Evolutionary conservation across 78 protist genomes (phyloP).

Genomic region (Planoprotostelium fungivorum): DNA sequence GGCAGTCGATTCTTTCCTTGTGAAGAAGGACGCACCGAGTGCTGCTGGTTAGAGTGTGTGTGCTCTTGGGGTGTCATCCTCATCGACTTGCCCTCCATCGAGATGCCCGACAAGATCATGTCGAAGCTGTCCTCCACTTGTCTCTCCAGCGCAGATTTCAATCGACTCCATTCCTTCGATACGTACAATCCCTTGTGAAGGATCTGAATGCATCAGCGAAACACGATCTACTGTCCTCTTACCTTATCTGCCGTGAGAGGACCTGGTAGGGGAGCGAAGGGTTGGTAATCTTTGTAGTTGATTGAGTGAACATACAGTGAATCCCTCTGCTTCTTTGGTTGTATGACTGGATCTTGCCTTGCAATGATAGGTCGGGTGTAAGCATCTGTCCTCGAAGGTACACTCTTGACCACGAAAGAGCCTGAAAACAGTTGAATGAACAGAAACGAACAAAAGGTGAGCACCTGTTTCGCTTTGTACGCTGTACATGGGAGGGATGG

Average conservation of each 20-base stretch:
- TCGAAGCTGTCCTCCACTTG: conserved; percentile 1
- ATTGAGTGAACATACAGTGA: not conserved
- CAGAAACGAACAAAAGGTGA: no score
- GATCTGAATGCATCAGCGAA: not conserved
- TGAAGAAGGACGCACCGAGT: not conserved
- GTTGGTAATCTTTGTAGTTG: not conserved
- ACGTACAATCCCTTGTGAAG: not conserved
- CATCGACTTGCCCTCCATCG: not conserved
- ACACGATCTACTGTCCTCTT: not conserved
- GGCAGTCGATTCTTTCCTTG: not conserved
- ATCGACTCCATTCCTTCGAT: not conserved
- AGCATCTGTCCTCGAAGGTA: not conserved
- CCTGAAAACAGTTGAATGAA: no score
- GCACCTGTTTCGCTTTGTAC: not conserved
- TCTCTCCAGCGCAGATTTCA: not conserved
- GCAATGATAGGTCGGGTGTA: not conserved
- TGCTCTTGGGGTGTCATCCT: no score
- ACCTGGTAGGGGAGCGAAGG: not conserved
- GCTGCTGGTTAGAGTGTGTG: no score
- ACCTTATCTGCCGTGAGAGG: not conserved
- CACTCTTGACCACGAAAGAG: not conserved
- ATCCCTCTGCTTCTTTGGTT: not conserved
- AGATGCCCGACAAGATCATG: not conserved
- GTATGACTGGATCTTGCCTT: not conserved
- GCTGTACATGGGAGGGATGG: not conserved